These are phyloP conservation scores for Saccharomyces hybrid DNA, from an alignment of 1,139 yeast species.

Conservation along the genomic window DNA sequence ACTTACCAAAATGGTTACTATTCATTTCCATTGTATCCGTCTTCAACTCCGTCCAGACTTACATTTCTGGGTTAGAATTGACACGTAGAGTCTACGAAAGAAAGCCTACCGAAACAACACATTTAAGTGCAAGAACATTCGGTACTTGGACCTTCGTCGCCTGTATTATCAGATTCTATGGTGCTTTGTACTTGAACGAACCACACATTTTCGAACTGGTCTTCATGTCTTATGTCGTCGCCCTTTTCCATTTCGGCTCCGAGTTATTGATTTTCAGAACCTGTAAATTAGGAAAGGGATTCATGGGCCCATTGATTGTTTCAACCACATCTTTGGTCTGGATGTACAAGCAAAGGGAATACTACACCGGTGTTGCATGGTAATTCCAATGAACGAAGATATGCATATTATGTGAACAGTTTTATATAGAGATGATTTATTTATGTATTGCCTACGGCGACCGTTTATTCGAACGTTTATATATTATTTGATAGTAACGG, in stretches of 20 bases:
- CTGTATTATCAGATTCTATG: constrained; percentile 75
- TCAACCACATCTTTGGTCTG: constrained; percentile 50
- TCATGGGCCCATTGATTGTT: constrained; percentile 77
- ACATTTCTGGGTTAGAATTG: constrained; percentile 59
- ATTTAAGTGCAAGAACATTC: constrained; percentile 84
- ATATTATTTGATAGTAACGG: not conserved
- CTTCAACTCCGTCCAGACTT: constrained; percentile 85
- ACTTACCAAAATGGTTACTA: constrained; percentile 62
- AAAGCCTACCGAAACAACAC: constrained; percentile 60
- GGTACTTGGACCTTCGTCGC: constrained; percentile 97
- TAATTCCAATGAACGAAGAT: constrained; percentile 3
- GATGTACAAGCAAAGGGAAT: constrained; percentile 55
- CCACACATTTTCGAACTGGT: constrained; percentile 72
- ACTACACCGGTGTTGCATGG: constrained; percentile 36
- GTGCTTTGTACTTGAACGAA: constrained; percentile 67
- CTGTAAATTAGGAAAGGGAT: constrained; percentile 79
- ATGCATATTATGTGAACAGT: not conserved
- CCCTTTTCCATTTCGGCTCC: constrained; percentile 71
- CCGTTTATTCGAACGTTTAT: not conserved
- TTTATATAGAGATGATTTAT: not conserved
- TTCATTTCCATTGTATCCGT: constrained; percentile 81
- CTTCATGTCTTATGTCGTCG: constrained; percentile 72
- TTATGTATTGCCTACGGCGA: not conserved
- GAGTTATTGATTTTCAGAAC: constrained; percentile 80
- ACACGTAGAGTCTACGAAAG: constrained; percentile 74